A percentile compares a stretch with the other conserved stretches of the same genome.
Evolutionary conservation across 1,139 yeast species (phyloP).

Genomic region (Geotrichum aggregatum): DNA sequence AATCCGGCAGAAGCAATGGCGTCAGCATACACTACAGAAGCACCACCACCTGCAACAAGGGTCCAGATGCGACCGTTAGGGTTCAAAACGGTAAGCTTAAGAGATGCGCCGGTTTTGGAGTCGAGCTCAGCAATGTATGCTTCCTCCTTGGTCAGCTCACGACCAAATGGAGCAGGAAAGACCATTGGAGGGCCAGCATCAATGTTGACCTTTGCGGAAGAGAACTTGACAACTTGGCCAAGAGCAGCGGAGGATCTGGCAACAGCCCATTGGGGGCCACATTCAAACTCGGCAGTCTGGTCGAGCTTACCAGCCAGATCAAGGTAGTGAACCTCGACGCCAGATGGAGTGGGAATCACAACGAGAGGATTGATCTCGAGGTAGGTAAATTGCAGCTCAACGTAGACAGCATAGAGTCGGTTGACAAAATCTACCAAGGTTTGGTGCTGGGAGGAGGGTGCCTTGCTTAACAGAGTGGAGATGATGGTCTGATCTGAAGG

Average conservation of each 20-base stretch:
- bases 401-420: constrained; percentile 47
- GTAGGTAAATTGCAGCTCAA: constrained; percentile 47
- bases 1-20: constrained; percentile 48
- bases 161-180: constrained; percentile 50
- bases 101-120: constrained; percentile 48
- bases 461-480: constrained; percentile 38
- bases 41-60: constrained; percentile 34
- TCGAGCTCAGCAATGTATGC: constrained; percentile 48
- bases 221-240: constrained; percentile 35
- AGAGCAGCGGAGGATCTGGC: constrained; percentile 45
- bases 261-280: constrained; percentile 48
- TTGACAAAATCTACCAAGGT: constrained; percentile 45
- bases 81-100: constrained; percentile 45
- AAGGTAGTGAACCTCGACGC: constrained; percentile 46
- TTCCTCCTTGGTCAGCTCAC: constrained; percentile 45
- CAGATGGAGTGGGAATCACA: constrained; percentile 41
- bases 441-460: constrained; percentile 42
- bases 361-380: constrained; percentile 48
- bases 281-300: constrained; percentile 49
- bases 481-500: constrained; percentile 41
- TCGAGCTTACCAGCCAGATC: constrained; percentile 48
- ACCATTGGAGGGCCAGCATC: constrained; percentile 49
- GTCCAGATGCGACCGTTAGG: constrained; percentile 47
- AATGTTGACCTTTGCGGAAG: constrained; percentile 33
- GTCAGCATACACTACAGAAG: constrained; percentile 48